Conservation (phyloP, 2,329 filamentous ascomycete species). For the Fusarium phyllophilum region DNA sequence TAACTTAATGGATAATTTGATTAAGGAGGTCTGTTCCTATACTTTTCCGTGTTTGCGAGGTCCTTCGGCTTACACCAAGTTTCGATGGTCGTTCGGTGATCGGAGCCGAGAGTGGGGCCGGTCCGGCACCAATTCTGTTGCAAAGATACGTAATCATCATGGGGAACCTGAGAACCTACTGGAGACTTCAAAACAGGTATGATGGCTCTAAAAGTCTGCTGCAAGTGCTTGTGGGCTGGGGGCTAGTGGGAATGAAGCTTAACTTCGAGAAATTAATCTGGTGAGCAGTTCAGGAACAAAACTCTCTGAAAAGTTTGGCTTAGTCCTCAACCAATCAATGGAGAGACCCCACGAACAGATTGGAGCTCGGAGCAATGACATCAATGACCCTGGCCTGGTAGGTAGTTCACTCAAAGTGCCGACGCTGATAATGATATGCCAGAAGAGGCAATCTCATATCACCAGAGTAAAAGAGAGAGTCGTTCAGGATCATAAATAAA, state of each 20-base stretch:
- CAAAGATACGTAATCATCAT: background rate
- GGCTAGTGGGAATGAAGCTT: background rate
- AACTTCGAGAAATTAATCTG: background rate
- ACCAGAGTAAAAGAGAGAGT: background rate
- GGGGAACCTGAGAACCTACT: background rate
- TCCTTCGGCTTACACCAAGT: background rate
- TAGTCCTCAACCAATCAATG: background rate
- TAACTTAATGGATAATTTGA: accelerated
- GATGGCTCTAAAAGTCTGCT: background rate
- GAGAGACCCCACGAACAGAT: background rate
- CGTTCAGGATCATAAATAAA: background rate
- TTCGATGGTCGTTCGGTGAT: background rate
- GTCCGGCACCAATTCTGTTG: background rate
- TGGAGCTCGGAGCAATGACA: background rate
- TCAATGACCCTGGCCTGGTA: background rate
- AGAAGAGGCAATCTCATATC: background rate
- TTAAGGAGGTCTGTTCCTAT: too few relatives aligned
- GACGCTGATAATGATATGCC: background rate
- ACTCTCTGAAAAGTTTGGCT: background rate
- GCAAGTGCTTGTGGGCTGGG: accelerated
- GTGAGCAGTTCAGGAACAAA: background rate
- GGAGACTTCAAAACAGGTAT: background rate
- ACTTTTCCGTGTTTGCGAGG: background rate
- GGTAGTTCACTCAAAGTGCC: background rate
- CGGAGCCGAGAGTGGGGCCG: background rate